These are phyloP conservation scores for Lactarius sp. DNA, from an alignment of 768 basidiomycete species.

Conservation along the genomic window DNA sequence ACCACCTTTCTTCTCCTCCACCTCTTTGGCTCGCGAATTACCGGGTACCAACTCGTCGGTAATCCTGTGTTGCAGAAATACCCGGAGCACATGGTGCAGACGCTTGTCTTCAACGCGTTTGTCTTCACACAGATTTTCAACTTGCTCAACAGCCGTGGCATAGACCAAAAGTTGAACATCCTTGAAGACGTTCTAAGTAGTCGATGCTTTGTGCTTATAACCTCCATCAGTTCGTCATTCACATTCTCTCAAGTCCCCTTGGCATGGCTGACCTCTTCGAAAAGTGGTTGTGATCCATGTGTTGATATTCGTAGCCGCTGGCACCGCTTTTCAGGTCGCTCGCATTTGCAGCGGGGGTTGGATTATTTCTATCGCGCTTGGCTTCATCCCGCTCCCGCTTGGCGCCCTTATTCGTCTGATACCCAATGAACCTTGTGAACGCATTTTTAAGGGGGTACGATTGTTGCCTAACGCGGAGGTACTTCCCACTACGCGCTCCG, in stretches of 20 bases:
- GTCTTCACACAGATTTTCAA: conserved; percentile 98
- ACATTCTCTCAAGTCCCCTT: background rate
- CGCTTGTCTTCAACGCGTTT: conserved; percentile 93
- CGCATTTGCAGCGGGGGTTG: conserved; percentile 78
- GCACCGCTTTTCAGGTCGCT: conserved; percentile 86
- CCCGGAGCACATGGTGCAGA: conserved; percentile 54
- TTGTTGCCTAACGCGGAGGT: conserved; percentile 61
- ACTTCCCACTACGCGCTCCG: conserved; percentile 59
- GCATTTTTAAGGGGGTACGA: conserved; percentile 47
- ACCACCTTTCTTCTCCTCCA: conserved; percentile 81
- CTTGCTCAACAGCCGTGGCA: conserved; percentile 83
- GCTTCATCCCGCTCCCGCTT: conserved; percentile 81
- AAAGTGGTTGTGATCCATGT: conserved; percentile 87
- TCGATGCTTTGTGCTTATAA: conserved; percentile 79
- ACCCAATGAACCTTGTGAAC: conserved; percentile 77
- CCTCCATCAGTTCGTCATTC: conserved; percentile 63
- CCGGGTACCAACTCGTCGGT: conserved; percentile 44
- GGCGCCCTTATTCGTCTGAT: conserved; percentile 75
- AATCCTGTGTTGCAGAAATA: conserved; percentile 32
- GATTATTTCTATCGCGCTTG: conserved; percentile 88
- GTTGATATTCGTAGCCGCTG: conserved; percentile 85
- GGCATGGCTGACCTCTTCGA: conserved; percentile 5
- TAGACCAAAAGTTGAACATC: conserved; percentile 84
- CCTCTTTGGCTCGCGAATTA: conserved; percentile 70
- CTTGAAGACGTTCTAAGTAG: conserved; percentile 79